Evolutionary conservation across 2,329 filamentous ascomycete genomes (phyloP), one percentile per base, ranked within the genome.

Genomic region (Hymenoscyphus albidus): DNA sequence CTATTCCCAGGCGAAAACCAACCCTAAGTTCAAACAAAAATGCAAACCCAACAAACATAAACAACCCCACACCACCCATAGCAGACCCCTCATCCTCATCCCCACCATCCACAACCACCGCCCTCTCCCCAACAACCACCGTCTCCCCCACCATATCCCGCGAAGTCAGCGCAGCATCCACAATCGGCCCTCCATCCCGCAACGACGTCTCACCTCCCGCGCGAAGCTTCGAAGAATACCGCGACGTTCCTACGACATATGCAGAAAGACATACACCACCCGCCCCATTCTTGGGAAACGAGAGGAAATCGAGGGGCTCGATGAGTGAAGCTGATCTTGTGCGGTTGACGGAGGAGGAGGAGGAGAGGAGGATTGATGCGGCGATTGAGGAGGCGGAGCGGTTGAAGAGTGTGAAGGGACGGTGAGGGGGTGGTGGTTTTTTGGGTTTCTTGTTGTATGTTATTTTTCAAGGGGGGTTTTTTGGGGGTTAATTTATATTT

Each of bases 341-440:
- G 62, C 64, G 68, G 63, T 60, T 72, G 58, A 48, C 40, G 22
- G 65, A 66, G 35, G 73, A 74, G 44, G 73, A 74, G 27, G 73
- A 74, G 57, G 73, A 74, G 68, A 68, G 71, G 63, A 70, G 68
- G 59, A 74, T 74, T 22, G 72, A 74, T 63, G 69, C 67, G 51
- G 72, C 72, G 39, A 74, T 74, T 62, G 72, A 70, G 54, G 71
- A 71, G 38, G 70, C 71, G 18, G 72, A 72, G 12, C 18, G 44
- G 44, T 22, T 22, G 18, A 51, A 18, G n/a, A 51, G 44, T 35
- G 35, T 2, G 9, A 35, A 35, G 35, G 35, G 35, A 9, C n/a
- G n/a, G 18, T 51, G 18, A 51, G 42, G 42, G 9, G 18, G 16
- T 22, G 5, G 12, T 51, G 12, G 12, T 51, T 2, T 5, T 35